Percentiles rank a stretch among this genome's conserved stretches.
Evolutionary conservation across 2,329 filamentous ascomycete species (phyloP).

Genomic region (Fusarium armeniacum): DNA sequence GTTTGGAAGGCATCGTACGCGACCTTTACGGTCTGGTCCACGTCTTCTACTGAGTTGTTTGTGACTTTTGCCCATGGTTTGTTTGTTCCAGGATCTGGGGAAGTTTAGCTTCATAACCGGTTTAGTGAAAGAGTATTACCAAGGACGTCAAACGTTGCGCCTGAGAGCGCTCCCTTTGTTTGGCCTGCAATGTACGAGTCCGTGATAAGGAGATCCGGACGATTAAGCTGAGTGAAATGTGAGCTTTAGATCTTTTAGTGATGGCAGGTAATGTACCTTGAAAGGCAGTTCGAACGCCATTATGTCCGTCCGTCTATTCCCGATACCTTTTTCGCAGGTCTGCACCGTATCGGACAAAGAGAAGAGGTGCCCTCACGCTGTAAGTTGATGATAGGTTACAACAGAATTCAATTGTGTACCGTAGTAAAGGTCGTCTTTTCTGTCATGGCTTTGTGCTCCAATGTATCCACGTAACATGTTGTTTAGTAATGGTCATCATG

Average conservation of each 20-base stretch:
- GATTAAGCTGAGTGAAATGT: conserved; percentile 1
- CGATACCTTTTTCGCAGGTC: neutral
- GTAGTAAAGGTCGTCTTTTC: neutral
- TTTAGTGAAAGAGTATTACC: neutral
- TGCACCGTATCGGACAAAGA: neutral
- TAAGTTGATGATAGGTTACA: too few species aligned
- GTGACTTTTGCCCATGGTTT: conserved; percentile 12
- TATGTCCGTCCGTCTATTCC: rapidly evolving
- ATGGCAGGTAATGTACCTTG: neutral
- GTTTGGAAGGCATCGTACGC: conserved; percentile 55
- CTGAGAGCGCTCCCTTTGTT: neutral
- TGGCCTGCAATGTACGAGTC: conserved; percentile 13
- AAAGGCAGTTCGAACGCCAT: conserved; percentile 16
- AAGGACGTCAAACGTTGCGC: conserved; percentile 13
- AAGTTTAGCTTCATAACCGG: neutral
- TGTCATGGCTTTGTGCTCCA: neutral
- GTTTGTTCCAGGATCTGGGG: conserved; percentile 16
- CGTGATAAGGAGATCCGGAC: conserved; percentile 4
- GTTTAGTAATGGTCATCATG: conserved; percentile 18
- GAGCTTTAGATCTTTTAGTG: rapidly evolving
- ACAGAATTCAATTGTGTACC: neutral
- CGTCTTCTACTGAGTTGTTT: conserved; percentile 47
- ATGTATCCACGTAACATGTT: neutral
- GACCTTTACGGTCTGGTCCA: conserved; percentile 42
- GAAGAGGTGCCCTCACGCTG: neutral